Base-by-base conservation (phyloP, 805 yeast genomes). In the Kodamaea restingae region DNA sequence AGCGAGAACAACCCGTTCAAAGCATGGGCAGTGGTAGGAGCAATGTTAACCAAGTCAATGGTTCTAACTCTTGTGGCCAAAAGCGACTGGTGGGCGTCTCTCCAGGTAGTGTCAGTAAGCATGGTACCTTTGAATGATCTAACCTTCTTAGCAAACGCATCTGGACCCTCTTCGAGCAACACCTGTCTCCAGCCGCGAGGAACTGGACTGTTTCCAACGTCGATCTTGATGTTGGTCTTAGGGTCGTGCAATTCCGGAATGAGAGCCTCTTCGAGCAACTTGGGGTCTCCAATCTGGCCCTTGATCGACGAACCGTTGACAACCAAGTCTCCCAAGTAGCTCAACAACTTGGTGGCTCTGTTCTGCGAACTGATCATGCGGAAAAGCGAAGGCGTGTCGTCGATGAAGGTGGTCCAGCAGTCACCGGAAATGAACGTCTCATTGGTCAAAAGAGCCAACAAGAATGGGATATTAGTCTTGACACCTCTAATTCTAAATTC, bases 401-500 rank as follows among this genome's bases (percentile, higher is more conserved):
- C 98, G 57, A 91, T 93, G 56, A 91, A 91, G 17, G 98, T 91
- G 41, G 98, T 91, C 98, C 98, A 91, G 70, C 96, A 93, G 50
- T 77, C 73, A 58, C 96, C 96, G 35, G 63, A 58, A 54, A 88
- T 81, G 56, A 91, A 91, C 15, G 90, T 85, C 40, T 84, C 91
- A 63, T 93, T 81, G 45, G 97, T 93, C 58, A 93, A 75, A 47
- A 93, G 65, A 11, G 98, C 93, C 56, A 93, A 74, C 65, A 93
- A 71, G 75, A 93, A 93, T 22, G 98, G 98, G 51, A 93, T 95
- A 70, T 93, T 93, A 42, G 98, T 93, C 75, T 93, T 93, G 55
- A 93, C 98, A 63, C 99, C 99, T 73, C 98, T 84, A 57, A 93
- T 88, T 76, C 98, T 84, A 71, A 93, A 93, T 70, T 93, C 99